Evolutionary conservation across 768 basidiomycete species (phyloP).

Genomic region (Suillus fuscotomentosus): DNA sequence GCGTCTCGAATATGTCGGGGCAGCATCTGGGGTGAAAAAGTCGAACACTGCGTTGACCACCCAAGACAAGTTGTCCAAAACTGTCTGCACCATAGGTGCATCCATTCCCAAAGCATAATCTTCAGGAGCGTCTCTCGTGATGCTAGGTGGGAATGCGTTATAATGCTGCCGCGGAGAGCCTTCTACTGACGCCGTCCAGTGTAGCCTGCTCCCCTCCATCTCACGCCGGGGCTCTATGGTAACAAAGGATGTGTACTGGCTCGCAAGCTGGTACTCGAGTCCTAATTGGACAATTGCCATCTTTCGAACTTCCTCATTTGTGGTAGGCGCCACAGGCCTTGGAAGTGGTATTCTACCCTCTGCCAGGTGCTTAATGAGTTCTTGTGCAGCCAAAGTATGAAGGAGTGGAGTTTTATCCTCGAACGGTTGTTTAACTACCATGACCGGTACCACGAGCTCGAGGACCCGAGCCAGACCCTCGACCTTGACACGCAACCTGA

Average conservation of each 20-base stretch:
- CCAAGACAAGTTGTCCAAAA: slow-evolving; percentile 15
- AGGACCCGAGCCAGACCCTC: slow-evolving; percentile 22
- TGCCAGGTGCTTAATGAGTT: slow-evolving; percentile 51
- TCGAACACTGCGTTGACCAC: slow-evolving; percentile 15
- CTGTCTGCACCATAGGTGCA: slow-evolving; percentile 11
- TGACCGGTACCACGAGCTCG: slow-evolving; percentile 21
- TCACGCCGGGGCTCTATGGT: slow-evolving; percentile 41
- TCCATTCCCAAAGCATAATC: not conserved
- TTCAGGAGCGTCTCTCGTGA: not conserved
- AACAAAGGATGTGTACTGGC: slow-evolving; percentile 54
- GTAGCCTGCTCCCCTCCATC: slow-evolving; percentile 9
- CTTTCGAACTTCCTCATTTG: slow-evolving; percentile 36
- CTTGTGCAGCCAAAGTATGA: slow-evolving; percentile 56
- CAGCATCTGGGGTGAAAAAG: not conserved
- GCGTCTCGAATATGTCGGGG: not conserved
- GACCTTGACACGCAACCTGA: slow-evolving; percentile 27
- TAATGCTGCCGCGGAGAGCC: slow-evolving; percentile 12
- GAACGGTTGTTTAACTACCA: slow-evolving; percentile 22
- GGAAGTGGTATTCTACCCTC: slow-evolving; percentile 32
- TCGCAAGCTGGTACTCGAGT: slow-evolving; percentile 49
- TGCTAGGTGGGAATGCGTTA: not conserved
- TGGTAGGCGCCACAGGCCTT: slow-evolving; percentile 16
- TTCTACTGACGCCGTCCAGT: slow-evolving; percentile 3
- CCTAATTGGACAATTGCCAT: slow-evolving; percentile 51
- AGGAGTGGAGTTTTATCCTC: slow-evolving; percentile 32